Evolutionary conservation across 1,284 basidiomycete genomes (phyloP).

Genomic region (Malassezia globosa): DNA sequence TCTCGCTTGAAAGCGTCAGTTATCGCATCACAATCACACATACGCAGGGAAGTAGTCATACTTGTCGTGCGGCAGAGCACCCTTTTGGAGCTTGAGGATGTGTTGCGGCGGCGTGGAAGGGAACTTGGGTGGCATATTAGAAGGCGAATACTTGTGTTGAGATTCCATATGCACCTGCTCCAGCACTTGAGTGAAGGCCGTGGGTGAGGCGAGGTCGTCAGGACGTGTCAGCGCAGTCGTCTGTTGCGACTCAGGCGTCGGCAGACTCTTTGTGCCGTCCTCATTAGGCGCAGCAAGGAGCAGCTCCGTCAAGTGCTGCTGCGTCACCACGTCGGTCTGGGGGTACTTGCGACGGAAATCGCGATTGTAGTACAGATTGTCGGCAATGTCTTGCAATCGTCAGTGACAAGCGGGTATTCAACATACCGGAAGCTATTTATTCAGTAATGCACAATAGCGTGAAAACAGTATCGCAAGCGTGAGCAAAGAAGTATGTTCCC

Average conservation of each 20-base stretch:
- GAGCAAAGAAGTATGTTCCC: too few relatives aligned
- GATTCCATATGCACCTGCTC: conserved; percentile 33
- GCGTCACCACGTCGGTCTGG: conserved; percentile 53
- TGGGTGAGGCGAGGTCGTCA: conserved; percentile 35
- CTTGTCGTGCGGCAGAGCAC: conserved; percentile 39
- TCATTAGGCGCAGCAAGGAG: conserved; percentile 67
- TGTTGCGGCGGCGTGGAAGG: conserved; percentile 41
- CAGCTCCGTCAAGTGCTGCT: conserved; percentile 54
- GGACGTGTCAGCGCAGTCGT: conserved; percentile 39
- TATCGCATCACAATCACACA: conserved; percentile 2
- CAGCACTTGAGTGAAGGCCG: conserved; percentile 44
- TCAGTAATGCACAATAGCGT: not conserved
- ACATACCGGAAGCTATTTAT: conserved; percentile 8
- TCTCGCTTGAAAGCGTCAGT: conserved; percentile 23
- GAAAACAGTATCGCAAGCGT: too few relatives aligned
- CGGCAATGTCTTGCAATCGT: conserved; percentile 19
- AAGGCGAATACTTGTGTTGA: conserved; percentile 28
- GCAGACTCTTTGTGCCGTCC: conserved; percentile 37
- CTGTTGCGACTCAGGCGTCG: conserved; percentile 20
- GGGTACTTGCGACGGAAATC: conserved; percentile 85
- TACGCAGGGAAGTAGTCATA: conserved; percentile 41
- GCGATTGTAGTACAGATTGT: conserved; percentile 68
- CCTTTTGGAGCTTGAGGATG: conserved; percentile 41
- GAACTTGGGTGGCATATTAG: conserved; percentile 39
- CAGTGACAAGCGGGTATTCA: conserved; percentile 12